Evolutionary conservation across 169 alveolate genomes (phyloP), one percentile per base, ranked within the genome.

Genomic region (Perkinsus chesapeaki): DNA sequence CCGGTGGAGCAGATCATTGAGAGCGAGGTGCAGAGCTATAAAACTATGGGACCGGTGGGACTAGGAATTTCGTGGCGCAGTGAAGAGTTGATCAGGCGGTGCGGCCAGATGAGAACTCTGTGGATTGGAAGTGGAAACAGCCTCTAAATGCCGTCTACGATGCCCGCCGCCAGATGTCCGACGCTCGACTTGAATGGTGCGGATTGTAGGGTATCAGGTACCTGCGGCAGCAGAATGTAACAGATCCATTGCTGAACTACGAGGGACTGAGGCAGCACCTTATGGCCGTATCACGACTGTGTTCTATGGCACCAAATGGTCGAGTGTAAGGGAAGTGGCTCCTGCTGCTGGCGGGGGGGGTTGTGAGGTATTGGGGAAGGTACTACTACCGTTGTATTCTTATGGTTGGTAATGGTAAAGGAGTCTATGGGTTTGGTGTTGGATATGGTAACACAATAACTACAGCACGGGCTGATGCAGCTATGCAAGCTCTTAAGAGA

Each of bases 351-450:
- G n/a, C n/a, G n/a, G n/a, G n/a, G 31, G 31, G 82, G 7, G 82
- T 7, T 60, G 27, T 60, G 31, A 60, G 12, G 12, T 34, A 60
- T 16, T 12, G 12, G n/a, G n/a, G n/a, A n/a, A 60, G 82, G 60
- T 94, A 91, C 47, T 94, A 92, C 73, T 94, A 34, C 72, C 95
- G 95, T 16, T 92, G 93, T 20, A 48, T 94, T 36, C 92, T 92
- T 27, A 92, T 92, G 36, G 95, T 94, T 34, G 95, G 95, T 27
- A 94, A 94, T 38, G 95, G 94, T 39, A 92, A 94, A 9, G 94
- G 95, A 0, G 38, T 92, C 48, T 94, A 39, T 31, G 95, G 94
- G 73, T 31, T 94, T 31, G 95, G 94, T 48, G 90, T 90, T 43
- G 95, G 92, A 16, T 93, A n/a, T 38, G 92, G 92, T 37, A 91